These are phyloP conservation scores for Rubroboletus satanas DNA, from an alignment of 768 basidiomycete species.

Conservation along the genomic window DNA sequence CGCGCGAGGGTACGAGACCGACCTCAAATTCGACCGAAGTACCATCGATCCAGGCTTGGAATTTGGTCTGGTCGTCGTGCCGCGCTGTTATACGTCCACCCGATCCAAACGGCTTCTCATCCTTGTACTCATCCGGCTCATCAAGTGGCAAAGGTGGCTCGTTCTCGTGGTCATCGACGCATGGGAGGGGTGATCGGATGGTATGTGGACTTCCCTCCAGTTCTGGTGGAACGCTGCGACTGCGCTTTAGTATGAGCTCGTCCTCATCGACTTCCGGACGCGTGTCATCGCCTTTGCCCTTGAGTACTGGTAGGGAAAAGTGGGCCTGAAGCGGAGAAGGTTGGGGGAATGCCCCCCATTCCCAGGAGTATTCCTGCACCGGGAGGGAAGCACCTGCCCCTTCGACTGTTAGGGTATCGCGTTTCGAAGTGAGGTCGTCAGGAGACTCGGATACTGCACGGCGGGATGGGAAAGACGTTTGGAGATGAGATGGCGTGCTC, in stretches of 20 bases:
- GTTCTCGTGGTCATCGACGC: constrained; percentile 21
- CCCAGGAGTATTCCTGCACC: constrained; percentile 82
- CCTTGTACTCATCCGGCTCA: constrained; percentile 1
- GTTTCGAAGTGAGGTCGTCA: constrained; percentile 36
- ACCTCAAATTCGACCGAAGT: constrained; percentile 67
- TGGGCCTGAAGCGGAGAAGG: constrained; percentile 61
- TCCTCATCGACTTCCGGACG: constrained; percentile 14
- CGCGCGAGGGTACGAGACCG: constrained; percentile 48
- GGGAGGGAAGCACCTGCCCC: constrained; percentile 16
- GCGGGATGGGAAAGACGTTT: constrained; percentile 36
- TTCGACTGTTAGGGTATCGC: constrained; percentile 4
- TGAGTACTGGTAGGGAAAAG: constrained; percentile 32
- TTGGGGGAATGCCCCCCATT: constrained; percentile 88
- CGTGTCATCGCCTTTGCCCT: constrained; percentile 14
- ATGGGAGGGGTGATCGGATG: constrained; percentile 18
- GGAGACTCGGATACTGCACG: constrained; percentile 64
- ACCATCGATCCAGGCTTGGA: constrained; percentile 62
- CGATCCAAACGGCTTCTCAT: constrained; percentile 36
- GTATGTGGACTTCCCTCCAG: constrained; percentile 43
- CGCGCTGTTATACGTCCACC: constrained; percentile 58
- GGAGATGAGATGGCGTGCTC: constrained; percentile 19
- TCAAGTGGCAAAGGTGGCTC: constrained; percentile 7
- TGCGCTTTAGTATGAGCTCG: constrained; percentile 38
- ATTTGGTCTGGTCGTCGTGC: constrained; percentile 56
- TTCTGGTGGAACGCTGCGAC: constrained; percentile 56